Evolutionary conservation across 768 basidiomycete genomes (phyloP), one percentile per base, ranked within the genome.

Genomic region (Suillus bovinus): DNA sequence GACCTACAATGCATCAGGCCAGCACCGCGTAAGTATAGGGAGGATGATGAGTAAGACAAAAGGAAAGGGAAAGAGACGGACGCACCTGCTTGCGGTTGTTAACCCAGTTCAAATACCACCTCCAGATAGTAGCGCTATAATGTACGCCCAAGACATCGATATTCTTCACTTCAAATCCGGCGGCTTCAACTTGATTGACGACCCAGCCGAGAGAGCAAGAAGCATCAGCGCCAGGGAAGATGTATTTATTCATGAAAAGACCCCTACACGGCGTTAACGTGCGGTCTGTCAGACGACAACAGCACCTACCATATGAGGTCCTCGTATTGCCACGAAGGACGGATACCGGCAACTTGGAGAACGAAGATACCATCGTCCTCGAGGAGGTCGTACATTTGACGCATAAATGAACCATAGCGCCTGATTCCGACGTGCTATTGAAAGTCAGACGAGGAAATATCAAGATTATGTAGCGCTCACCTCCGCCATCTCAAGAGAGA

Each of bases 181-280:
- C 94, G 33, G 81, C 80, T 78, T 99, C 95, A 56, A 95, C 86
- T 79, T 93, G 82, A 64, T 79, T 84, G 63, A 99, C 83, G 61
- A 97, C 94, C 96, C 96, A 99, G 44, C 91, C 93, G 34, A 99
- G 88, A 22, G 96, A 93, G 75, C 94, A 94, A 3, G 90, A 93
- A 0, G 97, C 97, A 70, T 99, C 97, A 4, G 96, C 97, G 72
- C 96, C 96, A 50, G 97, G 96, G 89, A 99, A 99, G 72, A 99
- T 79, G 67, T 99, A 99, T 71, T 95, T 95, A 85, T 93, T 96
- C 94, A 96, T 96, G 81, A 96, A 96, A 27, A 96, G 82, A 67
- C 94, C 95, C 92, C 90, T 91, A 44, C 6, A 33, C n/a, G 5
- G 22, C 1, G 22, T 20, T 0, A 61, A 68, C n/a, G 64, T 61